A percentile compares a stretch with the other conserved stretches of the same genome.
Conservation (phyloP, 352 stramenopile species). For the Pythium aquatile region DNA sequence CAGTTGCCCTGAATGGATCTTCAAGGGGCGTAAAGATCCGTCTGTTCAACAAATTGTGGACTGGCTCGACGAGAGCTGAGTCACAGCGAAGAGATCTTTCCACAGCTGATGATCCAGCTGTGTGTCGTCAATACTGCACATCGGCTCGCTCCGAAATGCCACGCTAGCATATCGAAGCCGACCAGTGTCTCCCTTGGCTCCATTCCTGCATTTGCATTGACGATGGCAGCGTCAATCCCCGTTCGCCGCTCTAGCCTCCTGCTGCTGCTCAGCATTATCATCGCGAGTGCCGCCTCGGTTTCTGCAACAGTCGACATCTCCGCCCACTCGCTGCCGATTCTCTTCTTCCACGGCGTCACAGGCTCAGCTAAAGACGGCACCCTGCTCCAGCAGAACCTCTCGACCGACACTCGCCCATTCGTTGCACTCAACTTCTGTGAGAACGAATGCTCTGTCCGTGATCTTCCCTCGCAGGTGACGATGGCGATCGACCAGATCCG, state of each 20-base stretch:
- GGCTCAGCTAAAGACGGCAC: slow-evolving; percentile 28
- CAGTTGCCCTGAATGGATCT: not conserved
- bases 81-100: not conserved
- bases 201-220: not conserved
- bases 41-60: not conserved
- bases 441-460: slow-evolving; percentile 34
- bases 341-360: slow-evolving; percentile 54
- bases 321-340: slow-evolving; percentile 32
- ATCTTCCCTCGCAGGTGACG: slow-evolving; percentile 36
- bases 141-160: too few species aligned
- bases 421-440: slow-evolving; percentile 41
- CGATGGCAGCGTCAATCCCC: not conserved
- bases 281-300: not conserved
- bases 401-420: slow-evolving; percentile 32
- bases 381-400: slow-evolving; percentile 36
- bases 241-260: not conserved
- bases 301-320: not conserved
- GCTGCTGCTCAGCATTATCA: not conserved
- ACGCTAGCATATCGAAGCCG: too few species aligned
- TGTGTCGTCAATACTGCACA: not conserved
- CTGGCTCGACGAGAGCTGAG: not conserved
- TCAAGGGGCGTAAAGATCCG: not conserved
- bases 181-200: not conserved
- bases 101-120: not conserved
- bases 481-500: slow-evolving; percentile 51